phyloP scores from a whole-genome alignment of 1,284 basidiomycete species.

The Apiotrichum domesticum region DNA sequence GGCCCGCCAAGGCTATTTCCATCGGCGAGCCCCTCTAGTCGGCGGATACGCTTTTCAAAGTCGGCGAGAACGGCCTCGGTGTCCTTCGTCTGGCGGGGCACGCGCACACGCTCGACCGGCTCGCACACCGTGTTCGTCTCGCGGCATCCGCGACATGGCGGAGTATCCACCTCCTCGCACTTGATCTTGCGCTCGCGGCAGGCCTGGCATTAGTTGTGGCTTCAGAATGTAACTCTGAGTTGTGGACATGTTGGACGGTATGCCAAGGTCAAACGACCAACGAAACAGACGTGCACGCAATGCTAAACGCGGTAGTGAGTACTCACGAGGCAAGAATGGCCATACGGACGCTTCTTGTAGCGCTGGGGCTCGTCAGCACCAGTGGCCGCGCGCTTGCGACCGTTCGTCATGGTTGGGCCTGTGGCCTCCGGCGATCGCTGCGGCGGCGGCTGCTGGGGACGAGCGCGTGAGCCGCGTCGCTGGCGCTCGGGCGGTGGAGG shows the following conservation, averaged over 20 bases:
- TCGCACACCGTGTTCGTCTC: constrained; percentile 10
- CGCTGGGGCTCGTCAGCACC: background rate
- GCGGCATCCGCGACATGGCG: constrained; percentile 6
- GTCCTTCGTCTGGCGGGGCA: background rate
- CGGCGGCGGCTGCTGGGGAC: no score
- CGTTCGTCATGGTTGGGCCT: background rate
- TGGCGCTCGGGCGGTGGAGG: no score
- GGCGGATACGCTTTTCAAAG: constrained; percentile 4
- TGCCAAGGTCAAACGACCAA: no score
- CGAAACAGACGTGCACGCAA: no score
- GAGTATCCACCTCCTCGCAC: constrained; percentile 5
- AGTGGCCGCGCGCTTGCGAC: background rate
- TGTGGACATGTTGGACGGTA: no score
- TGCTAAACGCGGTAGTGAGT: no score
- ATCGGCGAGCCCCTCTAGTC: background rate
- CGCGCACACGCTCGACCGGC: constrained; percentile 2
- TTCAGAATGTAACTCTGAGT: no score
- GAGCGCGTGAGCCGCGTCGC: no score
- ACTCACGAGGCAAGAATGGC: constrained; percentile 6
- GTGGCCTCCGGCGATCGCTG: no score
- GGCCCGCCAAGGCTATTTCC: no score
- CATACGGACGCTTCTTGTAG: constrained; percentile 8
- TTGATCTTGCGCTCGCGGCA: constrained; percentile 11
- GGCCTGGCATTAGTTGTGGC: background rate
- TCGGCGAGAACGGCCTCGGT: background rate